Evolutionary conservation across 2,329 filamentous ascomycete genomes (phyloP).

Genomic region (Claviceps sp.): DNA sequence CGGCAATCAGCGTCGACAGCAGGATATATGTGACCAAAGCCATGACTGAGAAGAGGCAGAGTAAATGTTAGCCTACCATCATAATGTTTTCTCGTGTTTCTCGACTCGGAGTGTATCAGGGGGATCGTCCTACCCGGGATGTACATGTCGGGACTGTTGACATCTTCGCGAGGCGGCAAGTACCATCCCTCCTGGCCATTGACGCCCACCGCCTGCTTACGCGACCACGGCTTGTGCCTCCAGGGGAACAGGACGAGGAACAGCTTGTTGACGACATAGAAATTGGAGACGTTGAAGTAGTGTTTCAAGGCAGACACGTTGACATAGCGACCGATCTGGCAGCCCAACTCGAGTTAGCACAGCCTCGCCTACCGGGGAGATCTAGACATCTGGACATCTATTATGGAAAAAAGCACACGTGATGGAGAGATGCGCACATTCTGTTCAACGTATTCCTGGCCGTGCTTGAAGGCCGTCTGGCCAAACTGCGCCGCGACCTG

Average conservation of each 20-base stretch:
- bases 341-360: conserved; percentile 7
- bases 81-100: background rate
- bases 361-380: background rate
- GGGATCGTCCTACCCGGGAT: conserved; percentile 49
- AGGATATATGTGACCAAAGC: conserved; percentile 95
- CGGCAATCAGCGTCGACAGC: conserved; percentile 78
- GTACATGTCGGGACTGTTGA: conserved; percentile 99
- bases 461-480: conserved; percentile 79
- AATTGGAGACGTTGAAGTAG: conserved; percentile 99
- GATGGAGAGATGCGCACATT: conserved; percentile 49
- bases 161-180: conserved; percentile 81
- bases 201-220: conserved; percentile 64
- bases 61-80: no score
- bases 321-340: conserved; percentile 56
- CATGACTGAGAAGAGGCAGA: conserved; percentile 47
- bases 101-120: background rate
- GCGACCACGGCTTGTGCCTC: conserved; percentile 94
- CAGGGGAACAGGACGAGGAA: conserved; percentile 91
- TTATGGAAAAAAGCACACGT: background rate
- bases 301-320: conserved; percentile 90
- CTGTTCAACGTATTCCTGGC: conserved; percentile 88
- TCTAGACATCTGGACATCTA: background rate
- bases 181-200: conserved; percentile 64
- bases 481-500: conserved; percentile 93
- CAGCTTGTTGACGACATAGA: conserved; percentile 88